Conservation (phyloP, 2,329 filamentous ascomycete genomes). For the Stromatinia cepivora region DNA sequence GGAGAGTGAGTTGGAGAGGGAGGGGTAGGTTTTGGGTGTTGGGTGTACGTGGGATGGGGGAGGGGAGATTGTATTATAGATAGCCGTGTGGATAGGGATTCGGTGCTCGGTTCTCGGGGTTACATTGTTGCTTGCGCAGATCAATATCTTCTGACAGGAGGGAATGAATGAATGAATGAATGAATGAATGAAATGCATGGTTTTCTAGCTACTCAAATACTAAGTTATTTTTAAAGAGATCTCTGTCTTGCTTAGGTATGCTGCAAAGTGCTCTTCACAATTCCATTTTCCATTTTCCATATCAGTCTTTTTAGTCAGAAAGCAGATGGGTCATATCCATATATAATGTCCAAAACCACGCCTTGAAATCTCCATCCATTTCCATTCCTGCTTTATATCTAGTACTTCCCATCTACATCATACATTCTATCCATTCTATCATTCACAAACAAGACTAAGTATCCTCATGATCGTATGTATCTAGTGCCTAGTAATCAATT, state of each 20-base stretch:
- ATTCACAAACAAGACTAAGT: no score
- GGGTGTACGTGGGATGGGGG: neutral
- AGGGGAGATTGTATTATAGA: neutral
- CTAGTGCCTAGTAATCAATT: no score
- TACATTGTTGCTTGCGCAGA: neutral
- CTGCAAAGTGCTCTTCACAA: rapidly evolving
- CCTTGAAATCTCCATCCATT: no score
- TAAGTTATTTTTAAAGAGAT: neutral
- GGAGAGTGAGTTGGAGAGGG: constrained; percentile 76
- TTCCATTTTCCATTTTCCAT: no score
- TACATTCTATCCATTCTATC: no score
- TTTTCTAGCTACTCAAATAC: neutral
- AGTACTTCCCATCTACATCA: no score
- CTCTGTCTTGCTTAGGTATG: neutral
- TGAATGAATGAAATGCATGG: neutral
- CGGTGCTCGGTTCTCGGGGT: neutral
- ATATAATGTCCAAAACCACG: no score
- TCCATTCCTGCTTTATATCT: no score
- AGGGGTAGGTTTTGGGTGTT: constrained; percentile 26
- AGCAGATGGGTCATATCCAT: no score
- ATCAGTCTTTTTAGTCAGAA: no score
- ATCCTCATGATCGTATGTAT: no score
- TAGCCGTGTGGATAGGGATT: neutral
- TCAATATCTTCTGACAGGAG: neutral
- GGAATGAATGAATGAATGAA: neutral